Conservation (phyloP, 768 basidiomycete species). For the Tephrocybe sp. region DNA sequence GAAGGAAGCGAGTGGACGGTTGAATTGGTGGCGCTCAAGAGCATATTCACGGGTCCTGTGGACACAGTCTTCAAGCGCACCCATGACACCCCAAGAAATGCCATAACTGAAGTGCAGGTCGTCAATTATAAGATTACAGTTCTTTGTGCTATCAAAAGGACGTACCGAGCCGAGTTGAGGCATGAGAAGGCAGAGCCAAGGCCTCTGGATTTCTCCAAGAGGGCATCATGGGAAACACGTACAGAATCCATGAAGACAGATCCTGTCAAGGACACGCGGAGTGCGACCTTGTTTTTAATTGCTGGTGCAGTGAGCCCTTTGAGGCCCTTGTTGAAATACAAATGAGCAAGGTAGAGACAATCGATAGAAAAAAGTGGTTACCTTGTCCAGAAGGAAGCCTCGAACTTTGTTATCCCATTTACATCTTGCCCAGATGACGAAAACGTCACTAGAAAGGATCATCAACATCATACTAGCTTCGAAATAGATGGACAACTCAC, state of each 20-base stretch:
- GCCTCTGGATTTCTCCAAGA: constrained; percentile 77
- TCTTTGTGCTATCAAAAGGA: neutral
- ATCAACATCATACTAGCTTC: neutral
- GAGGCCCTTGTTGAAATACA: constrained; percentile 57
- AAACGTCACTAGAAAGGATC: constrained; percentile 62
- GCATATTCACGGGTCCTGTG: constrained; percentile 76
- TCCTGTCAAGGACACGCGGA: constrained; percentile 81
- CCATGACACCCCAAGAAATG: constrained; percentile 96
- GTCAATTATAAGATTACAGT: neutral
- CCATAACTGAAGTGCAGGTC: constrained; percentile 51
- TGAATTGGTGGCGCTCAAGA: constrained; percentile 88
- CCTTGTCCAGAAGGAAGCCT: constrained; percentile 91
- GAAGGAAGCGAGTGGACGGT: constrained; percentile 87
- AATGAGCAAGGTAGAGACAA: neutral
- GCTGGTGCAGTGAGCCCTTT: constrained; percentile 80
- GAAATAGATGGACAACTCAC: constrained; percentile 37
- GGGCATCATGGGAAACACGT: constrained; percentile 62
- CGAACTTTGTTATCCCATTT: constrained; percentile 91
- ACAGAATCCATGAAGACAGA: constrained; percentile 94
- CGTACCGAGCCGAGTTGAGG: constrained; percentile 80
- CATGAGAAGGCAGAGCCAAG: constrained; percentile 89
- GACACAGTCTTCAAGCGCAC: constrained; percentile 91
- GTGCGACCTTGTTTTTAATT: constrained; percentile 92
- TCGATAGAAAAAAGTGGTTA: constrained; percentile 21
- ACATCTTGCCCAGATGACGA: constrained; percentile 92